Evolutionary conservation across 495 filamentous ascomycete genomes (phyloP), one percentile per base, ranked within the genome.

Genomic region (Talaromyces stipitatus): DNA sequence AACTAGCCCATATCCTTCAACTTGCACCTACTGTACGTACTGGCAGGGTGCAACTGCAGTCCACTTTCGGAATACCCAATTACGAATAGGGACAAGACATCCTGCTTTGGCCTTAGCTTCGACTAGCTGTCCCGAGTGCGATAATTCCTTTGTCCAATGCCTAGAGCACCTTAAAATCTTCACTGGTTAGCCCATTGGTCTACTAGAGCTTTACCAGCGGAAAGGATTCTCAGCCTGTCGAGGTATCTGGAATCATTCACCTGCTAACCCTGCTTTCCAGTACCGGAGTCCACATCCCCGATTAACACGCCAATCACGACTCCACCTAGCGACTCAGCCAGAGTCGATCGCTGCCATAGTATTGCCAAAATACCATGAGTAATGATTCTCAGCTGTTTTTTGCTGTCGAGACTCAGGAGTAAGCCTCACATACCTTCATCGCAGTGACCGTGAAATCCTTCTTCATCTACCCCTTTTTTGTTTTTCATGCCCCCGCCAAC

Each of bases 261-360:
- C 12, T 41, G 36, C 36, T 18, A 41, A 41, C 43, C 43, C 43
- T 26, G 18, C 9, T 47, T 24, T 18, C 24, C 23, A 23, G 43
- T 47, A 14, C 24, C 27, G 27, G 27, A 23, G 16, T 52, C 26
- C 27, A 32, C 50, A 12, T 20, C 27, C 16, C 27, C 50, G 50
- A n/a, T 52, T 22, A 16, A 52, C 16, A 52, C 50, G 50, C 50
- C 24, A 52, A 52, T 52, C 50, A 22, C 27, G 20, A 18, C 50
- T 52, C 26, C 26, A 20, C 29, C n/a, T 29, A 20, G 11, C 43
- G 9, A 26, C 23, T 26, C 43, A 32, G 50, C 50, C 10, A 11
- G 27, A 51, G 26, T 52, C 50, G 50, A 47, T 47, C 43, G 50
- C 50, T 52, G 50, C 14, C 50, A 28, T 52, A 6, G n/a, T n/a